These are phyloP conservation scores for Fusarium brachygibbosum DNA, from an alignment of 2,329 filamentous ascomycete species.

Conservation along the genomic window DNA sequence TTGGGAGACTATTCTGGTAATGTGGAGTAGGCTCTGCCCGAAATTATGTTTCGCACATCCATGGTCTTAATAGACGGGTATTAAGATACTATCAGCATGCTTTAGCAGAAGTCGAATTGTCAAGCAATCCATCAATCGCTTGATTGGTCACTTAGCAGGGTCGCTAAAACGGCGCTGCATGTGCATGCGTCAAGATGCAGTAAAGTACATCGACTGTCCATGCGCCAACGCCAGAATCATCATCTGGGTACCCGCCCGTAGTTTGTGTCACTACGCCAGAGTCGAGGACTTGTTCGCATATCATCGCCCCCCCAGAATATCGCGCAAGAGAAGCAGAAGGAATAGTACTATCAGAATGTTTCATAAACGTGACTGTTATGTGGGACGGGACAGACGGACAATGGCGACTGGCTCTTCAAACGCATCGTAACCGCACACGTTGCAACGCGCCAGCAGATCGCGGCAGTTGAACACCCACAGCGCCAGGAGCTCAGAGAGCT, in stretches of 20 bases:
- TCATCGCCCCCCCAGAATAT: conserved; percentile 2
- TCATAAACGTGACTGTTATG: conserved; percentile 25
- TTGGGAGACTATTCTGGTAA: conserved; percentile 39
- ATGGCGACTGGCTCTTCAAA: conserved; percentile 39
- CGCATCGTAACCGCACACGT: conserved; percentile 44
- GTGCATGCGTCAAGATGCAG: conserved; percentile 46
- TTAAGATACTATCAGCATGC: conserved; percentile 48
- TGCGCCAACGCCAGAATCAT: conserved; percentile 41
- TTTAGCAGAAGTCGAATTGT: conserved; percentile 37
- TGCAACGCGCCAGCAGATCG: conserved; percentile 46
- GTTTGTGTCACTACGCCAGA: conserved; percentile 32
- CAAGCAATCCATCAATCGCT: conserved; percentile 5
- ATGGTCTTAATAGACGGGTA: conserved; percentile 44
- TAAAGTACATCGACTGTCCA: conserved; percentile 36
- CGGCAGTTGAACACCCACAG: conserved; percentile 49
- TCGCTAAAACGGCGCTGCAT: conserved; percentile 50
- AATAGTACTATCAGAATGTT: conserved; percentile 27
- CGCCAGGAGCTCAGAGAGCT: conserved; percentile 41
- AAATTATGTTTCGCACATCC: conserved; percentile 51
- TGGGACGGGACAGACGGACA: conserved; percentile 26
- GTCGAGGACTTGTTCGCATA: conserved; percentile 29
- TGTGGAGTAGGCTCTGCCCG: conserved; percentile 46
- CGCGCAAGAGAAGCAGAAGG: conserved; percentile 1
- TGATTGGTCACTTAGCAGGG: conserved; percentile 40
- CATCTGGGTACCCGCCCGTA: conserved; percentile 28